phyloP scores from a whole-genome alignment of 495 filamentous ascomycete genomes.

The Chaetomium tenue region DNA sequence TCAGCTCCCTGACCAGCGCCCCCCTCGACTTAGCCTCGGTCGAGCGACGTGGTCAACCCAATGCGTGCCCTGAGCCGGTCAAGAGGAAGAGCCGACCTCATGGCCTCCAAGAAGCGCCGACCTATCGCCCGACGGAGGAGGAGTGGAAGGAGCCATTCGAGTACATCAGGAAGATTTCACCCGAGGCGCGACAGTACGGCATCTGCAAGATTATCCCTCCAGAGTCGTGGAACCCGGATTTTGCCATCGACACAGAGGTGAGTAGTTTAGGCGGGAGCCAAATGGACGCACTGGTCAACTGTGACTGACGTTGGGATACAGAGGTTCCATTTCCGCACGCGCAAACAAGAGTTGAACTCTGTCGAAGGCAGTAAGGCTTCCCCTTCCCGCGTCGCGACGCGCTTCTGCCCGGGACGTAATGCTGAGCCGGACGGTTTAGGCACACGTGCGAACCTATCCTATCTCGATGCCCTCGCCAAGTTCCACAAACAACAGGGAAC shows the following conservation, averaged over 20 bases:
- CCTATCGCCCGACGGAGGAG: constrained; percentile 84
- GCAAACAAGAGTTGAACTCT: constrained; percentile 96
- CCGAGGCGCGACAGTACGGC: constrained; percentile 80
- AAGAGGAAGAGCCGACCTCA: constrained; percentile 76
- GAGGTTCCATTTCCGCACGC: constrained; percentile 95
- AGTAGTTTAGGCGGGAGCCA: constrained; percentile 29
- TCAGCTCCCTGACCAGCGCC: constrained; percentile 53
- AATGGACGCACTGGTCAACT: neutral
- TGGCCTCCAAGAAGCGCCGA: constrained; percentile 85
- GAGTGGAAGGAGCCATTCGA: constrained; percentile 92
- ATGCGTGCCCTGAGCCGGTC: constrained; percentile 67
- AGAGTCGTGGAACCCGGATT: constrained; percentile 87
- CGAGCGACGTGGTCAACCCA: constrained; percentile 80
- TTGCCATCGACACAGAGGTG: constrained; percentile 97
- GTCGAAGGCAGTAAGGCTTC: constrained; percentile 89
- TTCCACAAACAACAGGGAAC: constrained; percentile 97
- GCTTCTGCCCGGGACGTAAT: constrained; percentile 1
- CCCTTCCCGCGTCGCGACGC: constrained; percentile 27
- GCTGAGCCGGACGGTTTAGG: constrained; percentile 51
- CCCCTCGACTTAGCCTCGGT: constrained; percentile 86
- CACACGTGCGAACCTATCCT: constrained; percentile 91
- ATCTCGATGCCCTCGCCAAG: constrained; percentile 90
- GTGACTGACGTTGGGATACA: constrained; percentile 38
- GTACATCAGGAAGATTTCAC: constrained; percentile 85
- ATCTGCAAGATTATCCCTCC: constrained; percentile 95